These are phyloP conservation scores for Capsicum rhomboideum DNA, from an alignment of 257 asterid species.

Conservation along the genomic window DNA sequence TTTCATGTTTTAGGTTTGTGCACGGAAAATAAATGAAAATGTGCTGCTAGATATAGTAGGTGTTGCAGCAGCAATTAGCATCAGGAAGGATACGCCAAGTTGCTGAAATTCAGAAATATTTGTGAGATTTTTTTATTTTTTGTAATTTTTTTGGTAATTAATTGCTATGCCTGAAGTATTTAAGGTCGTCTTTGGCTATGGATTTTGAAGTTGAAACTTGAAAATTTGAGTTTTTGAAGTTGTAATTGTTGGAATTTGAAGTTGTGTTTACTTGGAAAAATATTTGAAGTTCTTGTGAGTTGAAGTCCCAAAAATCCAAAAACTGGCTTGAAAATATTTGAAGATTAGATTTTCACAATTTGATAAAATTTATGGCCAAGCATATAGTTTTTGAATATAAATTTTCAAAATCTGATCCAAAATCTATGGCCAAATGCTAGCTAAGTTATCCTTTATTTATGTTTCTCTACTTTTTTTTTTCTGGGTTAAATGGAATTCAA, in stretches of 20 bases:
- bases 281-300: too few relatives aligned
- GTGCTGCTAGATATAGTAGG: neutral
- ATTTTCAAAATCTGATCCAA: neutral
- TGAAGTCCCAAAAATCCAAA: too few relatives aligned
- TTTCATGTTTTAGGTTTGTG: neutral
- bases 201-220: neutral
- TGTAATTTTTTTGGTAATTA: neutral
- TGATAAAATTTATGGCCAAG: neutral
- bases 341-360: neutral
- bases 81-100: neutral
- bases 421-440: neutral
- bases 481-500: too few relatives aligned
- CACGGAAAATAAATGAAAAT: neutral
- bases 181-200: neutral
- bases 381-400: neutral
- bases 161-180: neutral
- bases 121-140: neutral
- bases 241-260: neutral
- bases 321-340: neutral
- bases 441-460: neutral
- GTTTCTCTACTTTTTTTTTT: too few relatives aligned
- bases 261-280: neutral
- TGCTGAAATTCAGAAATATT: neutral
- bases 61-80: neutral
- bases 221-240: neutral